Evolutionary conservation across 257 asterid species (phyloP), one percentile per base, ranked within the genome.

Genomic region (Solanum sejunctum): DNA sequence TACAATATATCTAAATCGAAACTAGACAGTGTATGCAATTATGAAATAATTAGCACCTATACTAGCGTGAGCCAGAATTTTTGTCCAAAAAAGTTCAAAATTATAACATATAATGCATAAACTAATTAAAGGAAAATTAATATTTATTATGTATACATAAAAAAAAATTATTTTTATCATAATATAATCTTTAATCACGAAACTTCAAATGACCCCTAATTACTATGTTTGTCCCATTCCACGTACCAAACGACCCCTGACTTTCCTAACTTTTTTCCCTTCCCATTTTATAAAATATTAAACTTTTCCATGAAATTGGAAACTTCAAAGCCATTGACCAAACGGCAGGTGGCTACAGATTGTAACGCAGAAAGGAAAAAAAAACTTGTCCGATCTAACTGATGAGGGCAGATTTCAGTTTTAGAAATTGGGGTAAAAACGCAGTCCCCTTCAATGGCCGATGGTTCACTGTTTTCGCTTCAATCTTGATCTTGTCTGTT

Each of bases 391-490:
- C 23, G 63, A 77, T 77, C 64, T 77, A 10, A 77, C 17, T 4
- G 60, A 77, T 77, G 82, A 77, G 45, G 21, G 43, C 1, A 51
- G 82, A 77, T 51, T 77, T 77, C 47, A 51, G 45, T 73, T 73
- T n/a, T 7, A 72, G 7, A 11, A 72, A 70, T 70, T 18, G 26
- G 80, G 32, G 80, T 5, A 71, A 73, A 73, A 83, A 72, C 69
- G 64, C 89, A 47, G 18, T 75, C 56, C 47, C 85, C 57, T 41
- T 93, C 52, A 85, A 82, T 15, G 89, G 98, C 54, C 92, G 94
- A 88, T 94, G 95, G 98, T 93, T 93, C 92, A 91, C 91, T 93
- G 88, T 92, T 20, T 93, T 94, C n/a, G 93, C 89, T 88, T 90
- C 97, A 86, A 85, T 89, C 49, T 88, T 93, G 16, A 89, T 94